These are phyloP conservation scores for Penicillium egyptiacum DNA, from an alignment of 495 filamentous ascomycete genomes.

Conservation along the genomic window DNA sequence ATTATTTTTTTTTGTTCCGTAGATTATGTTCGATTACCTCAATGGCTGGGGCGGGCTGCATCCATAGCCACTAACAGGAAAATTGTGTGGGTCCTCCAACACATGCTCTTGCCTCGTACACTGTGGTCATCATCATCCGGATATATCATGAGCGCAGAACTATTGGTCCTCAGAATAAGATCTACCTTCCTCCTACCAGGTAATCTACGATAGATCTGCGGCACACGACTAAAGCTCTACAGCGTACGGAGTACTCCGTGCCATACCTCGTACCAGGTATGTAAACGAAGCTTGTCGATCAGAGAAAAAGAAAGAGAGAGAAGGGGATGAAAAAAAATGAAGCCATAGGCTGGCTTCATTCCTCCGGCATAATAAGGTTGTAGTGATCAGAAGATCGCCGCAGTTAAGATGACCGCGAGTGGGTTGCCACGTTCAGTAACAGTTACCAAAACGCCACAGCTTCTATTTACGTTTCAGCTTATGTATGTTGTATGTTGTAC, in stretches of 20 bases:
- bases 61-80: neutral
- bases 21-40: slow-evolving; percentile 4
- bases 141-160: neutral
- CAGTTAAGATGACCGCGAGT: slow-evolving; percentile 20
- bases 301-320: neutral
- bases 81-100: neutral
- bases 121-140: neutral
- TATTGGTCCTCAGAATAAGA: neutral
- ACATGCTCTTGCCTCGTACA: slow-evolving; percentile 9
- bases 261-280: neutral
- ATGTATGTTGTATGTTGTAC: no score
- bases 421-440: slow-evolving; percentile 28
- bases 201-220: neutral
- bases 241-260: neutral
- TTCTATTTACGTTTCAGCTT: neutral
- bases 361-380: slow-evolving; percentile 20
- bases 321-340: neutral
- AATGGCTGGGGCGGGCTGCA: slow-evolving; percentile 7
- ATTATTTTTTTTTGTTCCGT: no score
- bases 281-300: slow-evolving; percentile 9
- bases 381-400: slow-evolving; percentile 22
- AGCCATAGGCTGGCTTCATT: neutral
- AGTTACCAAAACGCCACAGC: slow-evolving; percentile 7
- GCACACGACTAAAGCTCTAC: neutral
- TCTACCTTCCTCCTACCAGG: neutral